Evolutionary conservation across 352 stramenopile genomes (phyloP), one percentile per base, ranked within the genome.

Genomic region (Phytophthora podocarpi): DNA sequence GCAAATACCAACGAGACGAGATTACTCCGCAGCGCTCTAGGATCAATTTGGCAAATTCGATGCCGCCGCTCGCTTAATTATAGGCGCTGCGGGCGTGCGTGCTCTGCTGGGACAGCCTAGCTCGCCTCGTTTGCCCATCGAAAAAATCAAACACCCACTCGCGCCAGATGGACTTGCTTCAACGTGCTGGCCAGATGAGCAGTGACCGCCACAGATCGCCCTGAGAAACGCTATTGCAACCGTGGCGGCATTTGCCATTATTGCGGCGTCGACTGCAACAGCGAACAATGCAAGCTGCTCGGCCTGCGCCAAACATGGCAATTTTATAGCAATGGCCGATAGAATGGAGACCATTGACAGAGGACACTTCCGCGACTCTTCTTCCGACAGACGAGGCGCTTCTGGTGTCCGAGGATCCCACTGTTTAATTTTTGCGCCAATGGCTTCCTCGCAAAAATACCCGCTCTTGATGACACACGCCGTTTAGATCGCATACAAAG

Each of bases 61-160:
- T 41, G 23, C 27, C 20, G 42, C 13, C 21, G 31, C 10, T 61
- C 41, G 53, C 42, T 31, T 11, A 26, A 58, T 57, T 60, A 66
- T 66, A 66, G 58, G 58, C 39, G 48, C 39, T 28, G 9, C 15
- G 18, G 20, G 57, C 57, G 59, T 67, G 59, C 59, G 59, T 53
- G 58, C 43, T 65, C 49, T 53, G 58, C 43, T 65, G 47, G 57
- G 59, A 67, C 59, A 67, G 59, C 42, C 59, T 56, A 16, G 27
- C 1, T 24, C 16, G 58, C 4, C 58, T n/a, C 58, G 59, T 62
- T 63, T 63, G 51, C 59, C 37, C 9, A 18, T 32, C 12, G 26
- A 36, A 47, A 48, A 36, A 47, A n/a, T 46, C 57, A 26, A 64
- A 58, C 46, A 59, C 58, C 56, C 56, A 51, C 32, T 40, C 32